These are phyloP conservation scores for Gymnopilus dilepis DNA, from an alignment of 768 basidiomycete species.

Conservation along the genomic window DNA sequence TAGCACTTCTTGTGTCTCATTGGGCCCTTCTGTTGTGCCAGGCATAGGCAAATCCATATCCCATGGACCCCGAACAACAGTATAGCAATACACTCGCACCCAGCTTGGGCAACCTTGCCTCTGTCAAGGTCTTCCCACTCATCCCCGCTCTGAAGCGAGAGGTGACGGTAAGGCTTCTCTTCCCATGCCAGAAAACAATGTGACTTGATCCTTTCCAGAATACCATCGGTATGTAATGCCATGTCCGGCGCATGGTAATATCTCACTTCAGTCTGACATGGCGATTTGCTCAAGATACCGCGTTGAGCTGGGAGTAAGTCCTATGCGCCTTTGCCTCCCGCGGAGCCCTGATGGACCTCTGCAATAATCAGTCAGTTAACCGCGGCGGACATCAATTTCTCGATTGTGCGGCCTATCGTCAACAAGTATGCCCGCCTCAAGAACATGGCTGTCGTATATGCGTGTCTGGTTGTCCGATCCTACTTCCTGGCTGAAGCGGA, in stretches of 20 bases:
- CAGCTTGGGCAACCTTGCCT: conserved; percentile 58
- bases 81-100: conserved; percentile 53
- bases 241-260: conserved; percentile 3
- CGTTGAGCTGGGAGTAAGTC: conserved; percentile 82
- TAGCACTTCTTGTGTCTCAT: conserved; percentile 17
- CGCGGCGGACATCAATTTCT: conserved; percentile 83
- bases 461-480: conserved; percentile 76
- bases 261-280: conserved; percentile 17
- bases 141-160: conserved; percentile 76
- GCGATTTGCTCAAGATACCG: conserved; percentile 64
- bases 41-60: background rate
- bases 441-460: conserved; percentile 78
- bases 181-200: conserved; percentile 7
- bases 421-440: conserved; percentile 77
- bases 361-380: conserved; percentile 80
- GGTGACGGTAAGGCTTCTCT: conserved; percentile 56
- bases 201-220: conserved; percentile 33
- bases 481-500: conserved; percentile 77
- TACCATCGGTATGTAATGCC: conserved; percentile 45
- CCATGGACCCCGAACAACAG: conserved; percentile 52
- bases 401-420: conserved; percentile 78
- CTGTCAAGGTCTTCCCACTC: conserved; percentile 81
- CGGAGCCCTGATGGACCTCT: background rate
- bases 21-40: conserved; percentile 14
- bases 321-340: conserved; percentile 8